Percentiles rank a stretch among this genome's conserved stretches.
Evolutionary conservation across 352 stramenopile species (phyloP).

Genomic region (Thalassiosira exigua): DNA sequence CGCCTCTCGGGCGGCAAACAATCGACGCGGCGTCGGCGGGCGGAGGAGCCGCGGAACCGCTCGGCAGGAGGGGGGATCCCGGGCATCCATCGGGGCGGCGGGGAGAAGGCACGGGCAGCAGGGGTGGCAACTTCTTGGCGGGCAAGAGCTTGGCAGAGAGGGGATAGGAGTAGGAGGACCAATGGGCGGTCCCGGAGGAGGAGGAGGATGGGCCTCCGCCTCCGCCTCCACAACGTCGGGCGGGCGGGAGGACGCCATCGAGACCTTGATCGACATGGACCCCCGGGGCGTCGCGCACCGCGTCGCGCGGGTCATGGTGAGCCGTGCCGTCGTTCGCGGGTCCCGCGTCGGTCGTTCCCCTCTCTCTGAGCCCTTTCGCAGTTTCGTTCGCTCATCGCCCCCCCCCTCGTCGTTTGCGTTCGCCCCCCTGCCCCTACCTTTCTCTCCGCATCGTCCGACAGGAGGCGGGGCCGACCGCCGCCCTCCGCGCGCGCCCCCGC

Average conservation of each 20-base stretch:
- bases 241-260: conserved; percentile 72
- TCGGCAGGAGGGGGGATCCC: too few relatives aligned
- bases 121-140: too few relatives aligned
- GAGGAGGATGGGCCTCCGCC: too few relatives aligned
- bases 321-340: conserved; percentile 5
- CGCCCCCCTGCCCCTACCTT: background rate
- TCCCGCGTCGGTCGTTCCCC: background rate
- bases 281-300: conserved; percentile 71
- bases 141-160: too few relatives aligned
- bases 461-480: conserved; percentile 62
- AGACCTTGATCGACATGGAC: conserved; percentile 83
- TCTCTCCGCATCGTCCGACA: conserved; percentile 22
- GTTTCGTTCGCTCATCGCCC: background rate
- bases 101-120: too few relatives aligned
- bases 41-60: too few relatives aligned
- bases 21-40: too few relatives aligned
- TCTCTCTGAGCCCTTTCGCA: conserved; percentile 1
- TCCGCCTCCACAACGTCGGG: too few relatives aligned
- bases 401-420: background rate
- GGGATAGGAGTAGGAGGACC: too few relatives aligned
- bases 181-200: background rate
- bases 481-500: conserved; percentile 64
- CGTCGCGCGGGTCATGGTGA: conserved; percentile 69
- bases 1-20: too few relatives aligned
- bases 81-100: too few relatives aligned